phyloP scores from a whole-genome alignment of 352 stramenopile species.

The Pythium oligandrum region DNA sequence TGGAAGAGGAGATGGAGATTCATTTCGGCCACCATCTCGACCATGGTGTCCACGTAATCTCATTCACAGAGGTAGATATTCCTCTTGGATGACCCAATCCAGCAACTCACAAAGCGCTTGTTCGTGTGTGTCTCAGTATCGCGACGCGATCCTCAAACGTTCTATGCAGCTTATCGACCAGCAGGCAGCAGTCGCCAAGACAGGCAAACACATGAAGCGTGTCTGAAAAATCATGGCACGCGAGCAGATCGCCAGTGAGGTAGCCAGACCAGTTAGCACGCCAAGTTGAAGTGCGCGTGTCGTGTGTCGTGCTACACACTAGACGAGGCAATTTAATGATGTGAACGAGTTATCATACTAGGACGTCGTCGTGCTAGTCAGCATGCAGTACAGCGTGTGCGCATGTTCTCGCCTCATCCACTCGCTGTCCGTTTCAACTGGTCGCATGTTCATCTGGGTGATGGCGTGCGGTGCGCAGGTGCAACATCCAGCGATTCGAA shows the following conservation, averaged over 20 bases:
- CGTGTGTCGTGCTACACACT: not conserved
- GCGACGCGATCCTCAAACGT: slow-evolving; percentile 50
- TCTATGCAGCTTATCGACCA: slow-evolving; percentile 61
- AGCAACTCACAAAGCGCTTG: not conserved
- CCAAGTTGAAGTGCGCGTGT: not conserved
- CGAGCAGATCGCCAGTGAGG: not conserved
- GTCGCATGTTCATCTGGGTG: no score
- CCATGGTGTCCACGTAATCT: slow-evolving; percentile 58
- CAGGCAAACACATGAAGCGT: slow-evolving; percentile 48
- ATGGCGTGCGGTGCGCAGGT: no score
- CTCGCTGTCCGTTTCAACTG: no score
- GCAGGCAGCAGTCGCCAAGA: slow-evolving; percentile 36
- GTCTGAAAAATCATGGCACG: slow-evolving; percentile 14
- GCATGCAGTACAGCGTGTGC: not conserved
- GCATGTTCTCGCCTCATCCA: no score
- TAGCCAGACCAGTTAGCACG: not conserved
- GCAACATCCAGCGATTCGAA: no score
- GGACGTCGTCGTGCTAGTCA: not conserved
- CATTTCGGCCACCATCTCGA: slow-evolving; percentile 65
- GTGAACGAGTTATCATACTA: not conserved
- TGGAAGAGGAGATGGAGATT: slow-evolving; percentile 76
- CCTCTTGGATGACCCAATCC: not conserved
- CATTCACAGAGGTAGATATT: slow-evolving; percentile 45
- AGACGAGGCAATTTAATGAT: not conserved
- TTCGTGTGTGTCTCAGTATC: slow-evolving; percentile 32